These are phyloP conservation scores for Fagopyrum homotropicum DNA, from an alignment of 148 eudicot species.

Conservation along the genomic window DNA sequence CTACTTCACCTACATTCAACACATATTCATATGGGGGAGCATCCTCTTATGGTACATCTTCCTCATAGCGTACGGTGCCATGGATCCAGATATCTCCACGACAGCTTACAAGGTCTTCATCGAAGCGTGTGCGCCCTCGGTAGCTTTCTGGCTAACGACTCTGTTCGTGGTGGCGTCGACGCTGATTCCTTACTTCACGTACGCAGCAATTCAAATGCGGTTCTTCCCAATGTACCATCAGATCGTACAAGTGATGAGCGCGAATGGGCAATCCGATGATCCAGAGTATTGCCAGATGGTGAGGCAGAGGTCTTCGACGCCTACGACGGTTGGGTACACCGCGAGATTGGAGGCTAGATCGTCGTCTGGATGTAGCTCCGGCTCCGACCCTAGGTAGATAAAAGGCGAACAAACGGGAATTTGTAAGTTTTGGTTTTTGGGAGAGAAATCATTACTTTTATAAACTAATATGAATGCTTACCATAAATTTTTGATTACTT, in stretches of 20 bases:
- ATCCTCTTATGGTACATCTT: conserved; percentile 48
- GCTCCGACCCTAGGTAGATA: neutral
- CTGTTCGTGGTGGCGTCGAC: conserved; percentile 31
- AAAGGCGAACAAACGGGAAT: neutral
- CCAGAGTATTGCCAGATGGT: conserved; percentile 24
- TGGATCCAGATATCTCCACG: conserved; percentile 37
- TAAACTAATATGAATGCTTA: no score
- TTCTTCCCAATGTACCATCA: conserved; percentile 37
- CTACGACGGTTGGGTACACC: conserved; percentile 28
- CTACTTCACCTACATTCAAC: conserved; percentile 63
- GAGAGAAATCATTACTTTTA: no score
- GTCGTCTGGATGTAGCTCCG: conserved; percentile 12
- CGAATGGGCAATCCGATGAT: conserved; percentile 22
- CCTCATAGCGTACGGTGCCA: conserved; percentile 40
- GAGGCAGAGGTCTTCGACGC: conserved; percentile 22
- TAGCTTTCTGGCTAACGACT: conserved; percentile 43
- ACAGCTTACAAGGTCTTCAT: conserved; percentile 44
- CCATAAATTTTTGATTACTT: no score
- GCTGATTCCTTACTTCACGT: conserved; percentile 33
- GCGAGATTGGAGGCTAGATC: conserved; percentile 27
- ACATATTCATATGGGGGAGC: conserved; percentile 60
- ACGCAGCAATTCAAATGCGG: conserved; percentile 24
- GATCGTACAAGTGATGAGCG: conserved; percentile 23
- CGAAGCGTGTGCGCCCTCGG: conserved; percentile 52
- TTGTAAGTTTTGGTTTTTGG: no score